phyloP scores from a whole-genome alignment of 176 grass and related monocot genomes.

The Panicum miliaceum region DNA sequence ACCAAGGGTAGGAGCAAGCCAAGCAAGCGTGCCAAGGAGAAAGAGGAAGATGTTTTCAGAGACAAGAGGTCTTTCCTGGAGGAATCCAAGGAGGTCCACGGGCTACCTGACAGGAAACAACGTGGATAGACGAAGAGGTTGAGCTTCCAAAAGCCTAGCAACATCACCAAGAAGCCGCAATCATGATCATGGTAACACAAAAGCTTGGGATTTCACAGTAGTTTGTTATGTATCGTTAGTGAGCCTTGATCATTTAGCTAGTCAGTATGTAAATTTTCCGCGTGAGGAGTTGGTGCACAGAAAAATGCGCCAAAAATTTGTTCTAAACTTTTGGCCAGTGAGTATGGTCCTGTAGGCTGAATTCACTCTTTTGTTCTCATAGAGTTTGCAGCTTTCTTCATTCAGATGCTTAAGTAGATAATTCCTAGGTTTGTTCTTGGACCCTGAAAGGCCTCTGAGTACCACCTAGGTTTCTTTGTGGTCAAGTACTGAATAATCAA shows the following conservation, averaged over 20 bases:
- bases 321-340: not conserved
- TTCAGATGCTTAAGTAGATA: not conserved
- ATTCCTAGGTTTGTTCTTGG: not conserved
- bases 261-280: not conserved
- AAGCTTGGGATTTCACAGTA: not conserved
- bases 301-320: not conserved
- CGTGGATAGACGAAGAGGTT: constrained; percentile 10
- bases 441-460: not conserved
- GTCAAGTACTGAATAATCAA: not conserved
- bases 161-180: constrained; percentile 57
- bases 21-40: constrained; percentile 74
- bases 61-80: constrained; percentile 77
- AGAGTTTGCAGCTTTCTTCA: not conserved
- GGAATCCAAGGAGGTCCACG: constrained; percentile 32
- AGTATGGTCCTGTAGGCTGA: no score
- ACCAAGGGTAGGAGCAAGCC: constrained; percentile 97
- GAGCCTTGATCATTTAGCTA: not conserved
- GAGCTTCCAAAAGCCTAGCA: constrained; percentile 76
- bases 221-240: not conserved
- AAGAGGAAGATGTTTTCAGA: constrained; percentile 75
- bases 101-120: constrained; percentile 57
- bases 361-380: no score
- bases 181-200: not conserved
- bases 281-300: not conserved
- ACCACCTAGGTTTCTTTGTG: no score